Conservation (phyloP, 2,329 filamentous ascomycete genomes). For the Fusarium sp. region DNA sequence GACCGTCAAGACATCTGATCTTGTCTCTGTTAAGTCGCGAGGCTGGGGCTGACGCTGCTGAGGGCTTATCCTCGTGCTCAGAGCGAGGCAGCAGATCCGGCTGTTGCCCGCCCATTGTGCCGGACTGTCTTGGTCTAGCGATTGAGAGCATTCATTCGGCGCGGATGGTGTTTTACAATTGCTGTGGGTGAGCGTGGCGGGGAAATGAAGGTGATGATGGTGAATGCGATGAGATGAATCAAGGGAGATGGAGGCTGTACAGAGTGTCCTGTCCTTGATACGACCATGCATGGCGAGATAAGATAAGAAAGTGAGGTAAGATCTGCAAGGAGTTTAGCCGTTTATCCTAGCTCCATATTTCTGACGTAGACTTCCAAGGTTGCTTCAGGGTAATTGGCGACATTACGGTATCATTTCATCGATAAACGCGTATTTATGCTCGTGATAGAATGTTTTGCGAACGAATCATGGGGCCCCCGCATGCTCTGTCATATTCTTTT, state of each 20-base stretch:
- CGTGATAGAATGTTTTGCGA: no score
- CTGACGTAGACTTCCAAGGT: no score
- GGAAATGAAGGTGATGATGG: slow-evolving; percentile 5
- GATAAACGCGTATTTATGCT: no score
- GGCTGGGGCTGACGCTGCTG: slow-evolving; percentile 17
- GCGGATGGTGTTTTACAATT: background rate
- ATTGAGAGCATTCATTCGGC: slow-evolving; percentile 39
- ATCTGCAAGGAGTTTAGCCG: slow-evolving; percentile 24
- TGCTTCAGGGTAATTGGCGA: background rate
- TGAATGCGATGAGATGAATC: slow-evolving; percentile 10
- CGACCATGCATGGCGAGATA: slow-evolving; percentile 20
- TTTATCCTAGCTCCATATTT: background rate
- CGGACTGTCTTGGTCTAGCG: slow-evolving; percentile 35
- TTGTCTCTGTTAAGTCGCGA: slow-evolving; percentile 49
- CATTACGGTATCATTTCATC: no score
- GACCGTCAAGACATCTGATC: slow-evolving; percentile 57
- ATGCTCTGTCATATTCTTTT: background rate
- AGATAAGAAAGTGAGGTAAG: slow-evolving; percentile 20
- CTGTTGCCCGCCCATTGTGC: slow-evolving; percentile 37
- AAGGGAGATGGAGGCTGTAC: slow-evolving; percentile 28
- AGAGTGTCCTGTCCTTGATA: slow-evolving; percentile 39
- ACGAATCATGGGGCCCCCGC: background rate
- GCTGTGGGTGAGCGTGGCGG: background rate
- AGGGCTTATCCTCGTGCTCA: slow-evolving; percentile 28
- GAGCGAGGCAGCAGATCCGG: slow-evolving; percentile 39